These are phyloP conservation scores for Deinandra increscens DNA, from an alignment of 129 eudicot genomes.

Conservation along the genomic window DNA sequence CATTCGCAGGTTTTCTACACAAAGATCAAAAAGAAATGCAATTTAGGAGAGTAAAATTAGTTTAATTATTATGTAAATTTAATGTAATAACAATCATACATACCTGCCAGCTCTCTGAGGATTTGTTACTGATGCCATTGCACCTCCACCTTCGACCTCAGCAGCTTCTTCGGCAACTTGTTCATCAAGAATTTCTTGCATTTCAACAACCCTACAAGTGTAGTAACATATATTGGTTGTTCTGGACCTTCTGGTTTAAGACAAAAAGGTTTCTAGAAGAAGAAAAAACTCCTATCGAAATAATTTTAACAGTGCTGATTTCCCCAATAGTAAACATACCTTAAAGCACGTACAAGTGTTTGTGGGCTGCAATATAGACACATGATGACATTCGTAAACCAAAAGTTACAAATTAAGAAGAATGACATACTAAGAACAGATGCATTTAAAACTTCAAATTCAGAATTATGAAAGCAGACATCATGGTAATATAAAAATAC, in stretches of 20 bases:
- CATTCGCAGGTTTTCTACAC: slow-evolving; percentile 51
- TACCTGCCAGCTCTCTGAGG: slow-evolving; percentile 84
- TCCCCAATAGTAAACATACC: slow-evolving; percentile 57
- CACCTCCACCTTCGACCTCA: slow-evolving; percentile 95
- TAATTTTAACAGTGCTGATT: slow-evolving; percentile 11
- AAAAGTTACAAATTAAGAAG: slow-evolving; percentile 8
- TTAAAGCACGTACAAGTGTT: slow-evolving; percentile 89
- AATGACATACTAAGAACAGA: background rate
- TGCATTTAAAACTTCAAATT: background rate
- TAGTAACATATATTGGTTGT: background rate
- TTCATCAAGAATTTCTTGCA: slow-evolving; percentile 92
- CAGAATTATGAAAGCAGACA: background rate
- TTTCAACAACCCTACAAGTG: slow-evolving; percentile 78
- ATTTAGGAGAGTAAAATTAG: background rate
- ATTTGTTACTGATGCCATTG: slow-evolving; percentile 81
- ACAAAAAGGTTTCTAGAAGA: slow-evolving; percentile 6
- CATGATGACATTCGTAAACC: slow-evolving; percentile 2
- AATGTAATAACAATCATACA: slow-evolving; percentile 16
- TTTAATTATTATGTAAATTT: background rate
- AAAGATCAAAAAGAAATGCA: background rate
- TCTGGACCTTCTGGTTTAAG: slow-evolving; percentile 1
- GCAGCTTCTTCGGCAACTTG: slow-evolving; percentile 97
- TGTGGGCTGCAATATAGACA: slow-evolving; percentile 73
- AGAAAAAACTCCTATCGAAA: slow-evolving; percentile 11
- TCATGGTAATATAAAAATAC: slow-evolving; percentile 20